These are phyloP conservation scores for Phytopythium cucurbitacearum DNA, from an alignment of 352 stramenopile species.

Conservation along the genomic window DNA sequence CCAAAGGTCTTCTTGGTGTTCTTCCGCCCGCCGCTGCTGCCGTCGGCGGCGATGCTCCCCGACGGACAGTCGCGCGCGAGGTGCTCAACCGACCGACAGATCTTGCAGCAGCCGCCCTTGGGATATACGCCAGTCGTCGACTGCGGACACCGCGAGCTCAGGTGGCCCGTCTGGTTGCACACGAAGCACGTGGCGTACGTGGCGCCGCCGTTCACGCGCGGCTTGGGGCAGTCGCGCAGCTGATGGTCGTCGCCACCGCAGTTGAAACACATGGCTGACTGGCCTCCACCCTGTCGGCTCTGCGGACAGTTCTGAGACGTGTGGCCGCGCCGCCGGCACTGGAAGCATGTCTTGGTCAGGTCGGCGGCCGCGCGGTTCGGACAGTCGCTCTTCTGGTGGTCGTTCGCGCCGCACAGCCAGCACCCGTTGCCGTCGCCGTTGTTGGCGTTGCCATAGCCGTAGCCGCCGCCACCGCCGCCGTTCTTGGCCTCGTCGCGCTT, in stretches of 20 bases:
- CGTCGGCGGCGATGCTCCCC: constrained; percentile 59
- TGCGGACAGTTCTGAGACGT: constrained; percentile 80
- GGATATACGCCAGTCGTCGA: constrained; percentile 88
- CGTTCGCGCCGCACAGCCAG: constrained; percentile 66
- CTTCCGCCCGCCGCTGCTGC: constrained; percentile 39
- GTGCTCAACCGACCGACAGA: constrained; percentile 82
- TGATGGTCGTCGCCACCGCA: constrained; percentile 70
- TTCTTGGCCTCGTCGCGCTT: constrained; percentile 47
- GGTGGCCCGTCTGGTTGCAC: constrained; percentile 79
- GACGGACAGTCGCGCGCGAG: constrained; percentile 81
- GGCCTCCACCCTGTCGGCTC: constrained; percentile 17
- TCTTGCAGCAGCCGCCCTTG: constrained; percentile 86
- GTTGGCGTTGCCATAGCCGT: constrained; percentile 16
- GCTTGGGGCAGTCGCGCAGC: constrained; percentile 66
- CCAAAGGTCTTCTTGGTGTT: constrained; percentile 85
- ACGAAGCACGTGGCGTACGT: constrained; percentile 86
- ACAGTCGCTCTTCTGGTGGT: constrained; percentile 80
- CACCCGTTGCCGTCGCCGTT: constrained; percentile 38
- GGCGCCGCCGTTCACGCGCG: constrained; percentile 55
- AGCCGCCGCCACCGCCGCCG: constrained; percentile 6
- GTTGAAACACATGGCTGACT: constrained; percentile 77
- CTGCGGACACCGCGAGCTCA: constrained; percentile 83
- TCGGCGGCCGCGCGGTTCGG: constrained; percentile 60
- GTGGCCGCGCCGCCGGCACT: constrained; percentile 76
- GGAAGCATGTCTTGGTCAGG: constrained; percentile 78